Conservation (phyloP, 345 rosid genomes). For the Populus tremula region DNA sequence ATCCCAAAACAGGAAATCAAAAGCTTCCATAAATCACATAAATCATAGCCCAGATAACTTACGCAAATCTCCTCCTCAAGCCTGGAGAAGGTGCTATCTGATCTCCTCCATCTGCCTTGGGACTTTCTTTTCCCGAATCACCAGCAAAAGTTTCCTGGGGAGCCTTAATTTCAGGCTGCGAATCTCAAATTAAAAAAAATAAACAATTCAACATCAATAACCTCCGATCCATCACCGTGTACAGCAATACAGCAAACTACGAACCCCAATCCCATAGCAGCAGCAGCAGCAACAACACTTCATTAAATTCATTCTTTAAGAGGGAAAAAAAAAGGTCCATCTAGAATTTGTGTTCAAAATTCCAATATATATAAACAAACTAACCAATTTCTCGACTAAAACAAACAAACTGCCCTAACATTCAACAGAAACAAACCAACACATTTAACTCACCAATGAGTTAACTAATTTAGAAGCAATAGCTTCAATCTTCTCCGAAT, state of each 20-base stretch:
- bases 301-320: background rate
- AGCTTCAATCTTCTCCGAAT: constrained; percentile 71
- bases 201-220: background rate
- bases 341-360: too few relatives aligned
- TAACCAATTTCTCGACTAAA: background rate
- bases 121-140: constrained; percentile 39
- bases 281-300: too few relatives aligned
- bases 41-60: constrained; percentile 24
- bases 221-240: too few relatives aligned
- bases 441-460: constrained; percentile 42
- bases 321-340: too few relatives aligned
- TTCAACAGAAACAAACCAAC: background rate
- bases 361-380: too few relatives aligned
- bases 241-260: too few relatives aligned
- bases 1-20: background rate
- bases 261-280: too few relatives aligned
- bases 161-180: constrained; percentile 45
- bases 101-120: constrained; percentile 38
- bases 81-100: constrained; percentile 54
- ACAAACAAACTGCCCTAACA: background rate
- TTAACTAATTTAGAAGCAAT: constrained; percentile 60
- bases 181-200: background rate
- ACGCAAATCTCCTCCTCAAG: constrained; percentile 80
- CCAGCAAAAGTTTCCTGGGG: constrained; percentile 32
- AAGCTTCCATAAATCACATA: constrained; percentile 3